A percentile compares a stretch with the other conserved stretches of the same genome.
These are phyloP conservation scores for Quillaja saponaria DNA, from an alignment of 306 rosid genomes.

Conservation along the genomic window DNA sequence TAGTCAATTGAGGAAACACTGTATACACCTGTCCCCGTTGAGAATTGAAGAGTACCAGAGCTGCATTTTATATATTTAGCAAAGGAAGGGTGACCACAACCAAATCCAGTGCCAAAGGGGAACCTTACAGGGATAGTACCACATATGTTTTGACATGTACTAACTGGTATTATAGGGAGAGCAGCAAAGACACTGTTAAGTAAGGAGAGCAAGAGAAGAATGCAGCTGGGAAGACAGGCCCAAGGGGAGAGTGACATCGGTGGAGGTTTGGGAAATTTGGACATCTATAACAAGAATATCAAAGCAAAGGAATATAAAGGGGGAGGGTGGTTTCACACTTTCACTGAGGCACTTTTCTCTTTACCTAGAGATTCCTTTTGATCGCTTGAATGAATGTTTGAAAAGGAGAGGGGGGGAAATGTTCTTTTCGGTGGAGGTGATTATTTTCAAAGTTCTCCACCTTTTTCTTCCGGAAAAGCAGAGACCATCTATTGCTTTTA, in stretches of 20 bases:
- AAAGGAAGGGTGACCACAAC: slow-evolving; percentile 65
- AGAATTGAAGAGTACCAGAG: slow-evolving; percentile 40
- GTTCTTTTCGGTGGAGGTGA: slow-evolving; percentile 44
- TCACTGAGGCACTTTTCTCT: no score
- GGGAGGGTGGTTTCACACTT: no score
- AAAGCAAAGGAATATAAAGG: no score
- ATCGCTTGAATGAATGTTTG: neutral
- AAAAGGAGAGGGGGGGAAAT: neutral
- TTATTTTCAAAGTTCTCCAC: slow-evolving; percentile 24
- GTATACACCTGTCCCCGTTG: slow-evolving; percentile 47
- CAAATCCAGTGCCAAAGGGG: slow-evolving; percentile 57
- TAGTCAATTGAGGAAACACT: slow-evolving; percentile 54
- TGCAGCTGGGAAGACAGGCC: slow-evolving; percentile 20
- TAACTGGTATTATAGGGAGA: slow-evolving; percentile 31
- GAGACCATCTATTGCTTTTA: slow-evolving; percentile 20
- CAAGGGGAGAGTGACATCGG: slow-evolving; percentile 31
- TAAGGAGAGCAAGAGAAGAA: slow-evolving; percentile 28
- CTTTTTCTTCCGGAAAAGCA: slow-evolving; percentile 42
- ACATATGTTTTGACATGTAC: slow-evolving; percentile 37
- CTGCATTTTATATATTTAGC: slow-evolving; percentile 47
- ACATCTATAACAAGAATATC: neutral
- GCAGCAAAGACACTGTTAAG: slow-evolving; percentile 15
- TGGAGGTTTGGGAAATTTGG: neutral
- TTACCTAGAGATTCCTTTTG: no score
- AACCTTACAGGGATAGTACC: slow-evolving; percentile 44